Evolutionary conservation across 176 grass and related monocot genomes (phyloP), one percentile per base, ranked within the genome.

Genomic region (Raddia guianensis): DNA sequence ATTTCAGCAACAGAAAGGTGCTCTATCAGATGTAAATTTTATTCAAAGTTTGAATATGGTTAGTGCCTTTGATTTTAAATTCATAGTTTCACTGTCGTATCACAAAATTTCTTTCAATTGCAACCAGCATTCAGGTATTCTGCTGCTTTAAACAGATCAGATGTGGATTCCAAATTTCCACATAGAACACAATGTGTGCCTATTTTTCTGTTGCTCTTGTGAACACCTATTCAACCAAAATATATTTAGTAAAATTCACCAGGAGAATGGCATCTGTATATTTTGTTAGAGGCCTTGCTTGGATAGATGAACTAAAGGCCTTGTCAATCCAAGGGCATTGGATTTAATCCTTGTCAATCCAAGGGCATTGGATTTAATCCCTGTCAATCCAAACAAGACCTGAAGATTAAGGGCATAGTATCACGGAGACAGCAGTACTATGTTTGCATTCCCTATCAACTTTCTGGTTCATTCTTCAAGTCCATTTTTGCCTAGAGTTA

Each of bases 41-140:
- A 72, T 77, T 82, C 14, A 45, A 58, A 54, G 12, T 87, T 70
- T 63, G 67, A 60, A 15, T 77, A 49, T 10, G 54, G 37, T 59
- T 68, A 35, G 15, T 68, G 34, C 46, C 49, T 66, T 75, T 66
- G 81, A 68, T 68, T 59, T 84, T 11, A 67, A 69, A 67, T 57
- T 42, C 44, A 15, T 74, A 16, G 18, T 74, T 2, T 19, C 42
- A 12, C 18, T 34, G 34, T 56, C 53, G 2, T 43, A 60, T 76
- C 7, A 5, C 14, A 54, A 56, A 70, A 49, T 35, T 72, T 59
- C 1, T 35, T 10, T 35, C 37, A 58, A 33, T 66, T 35, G 16
- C 43, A 83, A 75, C 37, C 53, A 83, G 18, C 46, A 0, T 21
- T 67, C 20, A 46, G 71, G 37, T 71, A 64, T 47, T 72, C 9